phyloP scores from a whole-genome alignment of 2,329 filamentous ascomycete species.

The Zasmidium citrigriseum region DNA sequence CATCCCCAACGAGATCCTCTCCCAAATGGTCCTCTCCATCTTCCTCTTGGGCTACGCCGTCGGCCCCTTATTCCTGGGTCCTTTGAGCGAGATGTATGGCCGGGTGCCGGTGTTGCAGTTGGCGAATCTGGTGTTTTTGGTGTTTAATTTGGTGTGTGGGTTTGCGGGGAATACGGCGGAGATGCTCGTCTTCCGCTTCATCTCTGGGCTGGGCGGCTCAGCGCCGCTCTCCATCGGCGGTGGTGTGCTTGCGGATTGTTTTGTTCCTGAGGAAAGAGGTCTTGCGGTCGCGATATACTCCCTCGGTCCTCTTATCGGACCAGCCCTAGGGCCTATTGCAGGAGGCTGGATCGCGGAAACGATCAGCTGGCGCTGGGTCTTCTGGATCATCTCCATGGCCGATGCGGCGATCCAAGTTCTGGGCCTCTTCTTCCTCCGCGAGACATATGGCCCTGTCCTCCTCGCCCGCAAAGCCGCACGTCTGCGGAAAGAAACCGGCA shows the following conservation, averaged over 20 bases:
- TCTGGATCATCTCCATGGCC: slow-evolving; percentile 43
- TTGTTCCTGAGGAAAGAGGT: slow-evolving; percentile 29
- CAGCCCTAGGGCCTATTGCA: slow-evolving; percentile 24
- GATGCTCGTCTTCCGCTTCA: slow-evolving; percentile 21
- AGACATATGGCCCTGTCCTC: slow-evolving; percentile 36
- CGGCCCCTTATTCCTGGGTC: slow-evolving; percentile 33
- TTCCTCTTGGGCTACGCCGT: slow-evolving; percentile 35
- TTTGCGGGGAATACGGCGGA: slow-evolving; percentile 28
- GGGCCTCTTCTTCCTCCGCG: slow-evolving; percentile 41
- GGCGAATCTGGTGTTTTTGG: slow-evolving; percentile 32
- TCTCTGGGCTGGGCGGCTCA: slow-evolving; percentile 31
- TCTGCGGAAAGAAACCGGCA: not conserved
- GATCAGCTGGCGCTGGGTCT: slow-evolving; percentile 47
- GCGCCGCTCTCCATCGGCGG: slow-evolving; percentile 33
- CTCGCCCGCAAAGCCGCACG: not conserved
- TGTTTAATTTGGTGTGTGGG: slow-evolving; percentile 33
- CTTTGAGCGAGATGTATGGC: slow-evolving; percentile 34
- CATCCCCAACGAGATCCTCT: slow-evolving; percentile 21
- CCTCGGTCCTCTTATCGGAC: slow-evolving; percentile 27
- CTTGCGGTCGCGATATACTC: slow-evolving; percentile 30
- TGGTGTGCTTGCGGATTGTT: slow-evolving; percentile 30
- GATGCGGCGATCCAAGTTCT: slow-evolving; percentile 34
- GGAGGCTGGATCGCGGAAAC: slow-evolving; percentile 40
- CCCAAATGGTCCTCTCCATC: slow-evolving; percentile 32
- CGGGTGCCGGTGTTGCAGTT: slow-evolving; percentile 31